phyloP scores from a whole-genome alignment of 1,139 yeast genomes.

The Arxiozyma bovina region DNA sequence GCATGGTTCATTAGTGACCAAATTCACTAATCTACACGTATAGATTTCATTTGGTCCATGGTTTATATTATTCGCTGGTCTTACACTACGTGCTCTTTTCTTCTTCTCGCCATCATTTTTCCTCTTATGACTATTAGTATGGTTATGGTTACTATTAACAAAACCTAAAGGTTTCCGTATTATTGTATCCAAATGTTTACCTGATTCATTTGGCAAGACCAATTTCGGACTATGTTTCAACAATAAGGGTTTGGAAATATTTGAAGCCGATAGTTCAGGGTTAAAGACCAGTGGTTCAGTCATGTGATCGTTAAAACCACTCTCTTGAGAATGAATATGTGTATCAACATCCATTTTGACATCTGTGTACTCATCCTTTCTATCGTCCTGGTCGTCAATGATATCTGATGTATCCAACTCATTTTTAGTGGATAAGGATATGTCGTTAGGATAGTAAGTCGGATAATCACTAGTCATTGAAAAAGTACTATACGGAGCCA shows the following conservation, averaged over 20 bases:
- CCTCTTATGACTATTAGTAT: not conserved
- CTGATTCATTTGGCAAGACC: not conserved
- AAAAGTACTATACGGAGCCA: slow-evolving; percentile 13
- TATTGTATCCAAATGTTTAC: not conserved
- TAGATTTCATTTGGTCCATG: slow-evolving; percentile 37
- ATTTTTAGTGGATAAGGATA: not conserved
- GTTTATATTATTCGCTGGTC: not conserved
- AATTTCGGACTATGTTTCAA: slow-evolving; percentile 6
- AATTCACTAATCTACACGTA: slow-evolving; percentile 53
- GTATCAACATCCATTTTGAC: slow-evolving; percentile 5
- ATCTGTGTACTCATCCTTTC: slow-evolving; percentile 9
- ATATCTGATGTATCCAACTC: slow-evolving; percentile 2
- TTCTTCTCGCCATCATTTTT: not conserved
- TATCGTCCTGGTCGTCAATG: slow-evolving; percentile 1
- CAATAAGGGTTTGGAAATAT: slow-evolving; percentile 8
- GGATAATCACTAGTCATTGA: slow-evolving; percentile 16
- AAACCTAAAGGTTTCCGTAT: slow-evolving; percentile 8
- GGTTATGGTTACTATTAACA: slow-evolving; percentile 1
- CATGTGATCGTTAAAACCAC: not conserved
- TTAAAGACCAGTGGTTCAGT: slow-evolving; percentile 3
- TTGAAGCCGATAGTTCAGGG: slow-evolving; percentile 5
- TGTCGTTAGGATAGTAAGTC: not conserved
- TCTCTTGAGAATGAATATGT: not conserved
- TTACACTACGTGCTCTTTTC: not conserved
- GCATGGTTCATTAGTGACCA: slow-evolving; percentile 56